Evolutionary conservation across 164 flowering plant species (phyloP).

Genomic region (Saururus chinensis): DNA sequence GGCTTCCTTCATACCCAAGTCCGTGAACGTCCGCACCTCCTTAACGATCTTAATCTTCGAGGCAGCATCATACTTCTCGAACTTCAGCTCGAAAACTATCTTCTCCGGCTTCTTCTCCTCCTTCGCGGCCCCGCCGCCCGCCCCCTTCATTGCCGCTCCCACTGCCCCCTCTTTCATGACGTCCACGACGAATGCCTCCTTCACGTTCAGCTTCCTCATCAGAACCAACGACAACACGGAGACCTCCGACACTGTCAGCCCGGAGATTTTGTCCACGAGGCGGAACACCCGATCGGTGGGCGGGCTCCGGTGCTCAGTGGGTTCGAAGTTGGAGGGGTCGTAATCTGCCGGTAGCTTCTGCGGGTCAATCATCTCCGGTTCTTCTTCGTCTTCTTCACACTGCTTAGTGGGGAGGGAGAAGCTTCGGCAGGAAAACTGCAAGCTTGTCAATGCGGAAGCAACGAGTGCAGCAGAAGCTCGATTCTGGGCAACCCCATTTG

Average conservation of each 20-base stretch:
- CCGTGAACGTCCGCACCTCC: slow-evolving; percentile 12
- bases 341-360: slow-evolving; percentile 84
- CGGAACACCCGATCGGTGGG: slow-evolving; percentile 75
- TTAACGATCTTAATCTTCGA: slow-evolving; percentile 11
- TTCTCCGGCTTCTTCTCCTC: slow-evolving; percentile 75
- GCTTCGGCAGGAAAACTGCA: slow-evolving; percentile 11
- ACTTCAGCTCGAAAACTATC: slow-evolving; percentile 60
- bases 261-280: slow-evolving; percentile 76
- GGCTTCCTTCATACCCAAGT: slow-evolving; percentile 14
- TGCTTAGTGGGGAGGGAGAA: slow-evolving; percentile 36
- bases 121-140: slow-evolving; percentile 24
- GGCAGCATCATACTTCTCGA: slow-evolving; percentile 60
- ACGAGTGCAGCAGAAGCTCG: slow-evolving; percentile 2
- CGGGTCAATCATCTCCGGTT: slow-evolving; percentile 61
- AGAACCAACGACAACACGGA: slow-evolving; percentile 47
- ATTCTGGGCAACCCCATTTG: slow-evolving; percentile 19
- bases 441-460: slow-evolving; percentile 5
- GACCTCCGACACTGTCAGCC: slow-evolving; percentile 51
- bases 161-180: slow-evolving; percentile 46
- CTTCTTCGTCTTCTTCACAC: slow-evolving; percentile 43
- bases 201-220: slow-evolving; percentile 63
- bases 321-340: slow-evolving; percentile 75
- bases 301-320: slow-evolving; percentile 81
- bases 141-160: slow-evolving; percentile 7
- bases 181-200: slow-evolving; percentile 51